Base-by-base conservation (phyloP, 2,329 filamentous ascomycete genomes). In the Hypocreales sp. region DNA sequence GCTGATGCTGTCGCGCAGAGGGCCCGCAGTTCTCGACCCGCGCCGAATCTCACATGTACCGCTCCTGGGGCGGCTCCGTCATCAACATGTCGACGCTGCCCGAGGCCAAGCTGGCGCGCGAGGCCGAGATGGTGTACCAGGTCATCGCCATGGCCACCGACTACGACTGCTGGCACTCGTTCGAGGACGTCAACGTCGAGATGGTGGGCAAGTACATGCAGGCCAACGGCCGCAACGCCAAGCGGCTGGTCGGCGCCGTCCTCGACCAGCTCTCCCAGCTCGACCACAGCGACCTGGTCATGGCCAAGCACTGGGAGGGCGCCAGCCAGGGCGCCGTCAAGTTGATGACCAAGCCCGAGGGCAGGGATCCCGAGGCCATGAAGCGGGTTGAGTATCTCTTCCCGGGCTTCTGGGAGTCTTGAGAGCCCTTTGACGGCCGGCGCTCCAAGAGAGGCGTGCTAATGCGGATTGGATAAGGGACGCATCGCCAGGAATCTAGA, bases 141-240 rank as follows among this genome's bases (percentile, higher is more conserved):
- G 92, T 94, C 71, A 92, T 98, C 46, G 93, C 87, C 65, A 98
- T 98, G 90, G 82, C 83, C 19, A 98, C 90, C 16, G 90, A 98
- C 61, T 98, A 98, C 54, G 90, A 98, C 62, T 95, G 87, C 72
- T 98, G 90, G 90, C 79, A 86, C 48, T 73, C 69, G 13, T 69
- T 68, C 26, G 79, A 73, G 31, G 81, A 80, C 38, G 90, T 98
- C 35, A 86, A 84, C 35, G 90, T 98, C 14, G 81, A 86, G 53
- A 92, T 95, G 80, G 90, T 98, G 30, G 82, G 93, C 74, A 79
- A 73, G 34, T 82, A 92, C 56, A 98, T 98, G 90, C 78, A 79
- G 49, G 79, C 83, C 39, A 98, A 98, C 55, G 67, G 80, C 28
- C 66, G 77, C 47, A 98, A 95, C 46, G 90, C 90, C 19, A 77